Evolutionary conservation across 2,329 filamentous ascomycete genomes (phyloP).

Genomic region (Chaetomiaceae sp.): DNA sequence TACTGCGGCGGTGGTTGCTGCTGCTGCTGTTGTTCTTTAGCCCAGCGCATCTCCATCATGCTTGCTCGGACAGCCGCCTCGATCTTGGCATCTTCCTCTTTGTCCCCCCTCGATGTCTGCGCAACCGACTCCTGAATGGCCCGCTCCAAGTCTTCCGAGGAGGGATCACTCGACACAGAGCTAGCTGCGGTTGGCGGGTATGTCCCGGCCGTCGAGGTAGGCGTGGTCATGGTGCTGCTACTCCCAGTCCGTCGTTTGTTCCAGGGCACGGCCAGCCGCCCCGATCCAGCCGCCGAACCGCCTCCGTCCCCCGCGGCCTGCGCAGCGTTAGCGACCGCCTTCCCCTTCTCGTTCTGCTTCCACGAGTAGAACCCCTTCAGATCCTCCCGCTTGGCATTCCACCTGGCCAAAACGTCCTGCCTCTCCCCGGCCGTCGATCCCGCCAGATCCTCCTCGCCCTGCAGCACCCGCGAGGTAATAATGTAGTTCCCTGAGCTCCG

Average conservation of each 20-base stretch:
- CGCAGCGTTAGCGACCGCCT: too few species aligned
- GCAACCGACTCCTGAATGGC: conserved; percentile 67
- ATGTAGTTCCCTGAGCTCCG: conserved; percentile 75
- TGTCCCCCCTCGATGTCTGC: conserved; percentile 65
- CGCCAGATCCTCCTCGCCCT: conserved; percentile 65
- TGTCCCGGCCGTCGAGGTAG: conserved; percentile 13
- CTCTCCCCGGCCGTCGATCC: conserved; percentile 54
- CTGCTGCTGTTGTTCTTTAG: conserved; percentile 24
- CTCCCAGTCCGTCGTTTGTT: conserved; percentile 33
- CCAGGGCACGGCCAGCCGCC: conserved; percentile 29
- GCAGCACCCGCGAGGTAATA: conserved; percentile 67
- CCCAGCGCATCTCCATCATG: conserved; percentile 50
- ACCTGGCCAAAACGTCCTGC: conserved; percentile 59
- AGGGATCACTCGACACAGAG: conserved; percentile 11
- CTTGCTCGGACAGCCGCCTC: conserved; percentile 72
- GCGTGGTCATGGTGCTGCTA: not conserved
- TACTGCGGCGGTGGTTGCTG: conserved; percentile 7
- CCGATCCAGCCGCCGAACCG: conserved; percentile 4
- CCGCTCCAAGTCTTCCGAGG: conserved; percentile 52
- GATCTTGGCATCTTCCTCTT: conserved; percentile 64
- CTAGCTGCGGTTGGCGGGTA: conserved; percentile 3
- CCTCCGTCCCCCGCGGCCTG: too few species aligned
- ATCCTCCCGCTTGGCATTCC: conserved; percentile 58
- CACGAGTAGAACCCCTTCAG: conserved; percentile 55
- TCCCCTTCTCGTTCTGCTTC: conserved; percentile 39